These are phyloP conservation scores for Melocanna baccifera DNA, from an alignment of 176 grass and related monocot species.

Conservation along the genomic window DNA sequence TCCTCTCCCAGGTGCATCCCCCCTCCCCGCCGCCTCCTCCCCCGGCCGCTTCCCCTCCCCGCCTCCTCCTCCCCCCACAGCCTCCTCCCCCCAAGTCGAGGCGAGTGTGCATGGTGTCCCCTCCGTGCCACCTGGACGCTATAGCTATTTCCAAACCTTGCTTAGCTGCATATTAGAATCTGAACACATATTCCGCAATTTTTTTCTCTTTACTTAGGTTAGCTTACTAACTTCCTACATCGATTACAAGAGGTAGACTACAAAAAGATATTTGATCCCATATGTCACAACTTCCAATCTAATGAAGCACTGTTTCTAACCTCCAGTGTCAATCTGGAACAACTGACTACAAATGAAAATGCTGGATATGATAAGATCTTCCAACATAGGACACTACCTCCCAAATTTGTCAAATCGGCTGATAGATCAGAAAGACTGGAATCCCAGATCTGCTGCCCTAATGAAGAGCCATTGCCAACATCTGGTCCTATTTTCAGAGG, in stretches of 20 bases:
- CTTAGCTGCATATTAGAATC: background rate
- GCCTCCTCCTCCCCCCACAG: too few species aligned
- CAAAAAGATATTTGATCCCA: background rate
- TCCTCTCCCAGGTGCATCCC: too few species aligned
- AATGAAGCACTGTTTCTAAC: background rate
- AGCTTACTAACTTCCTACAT: background rate
- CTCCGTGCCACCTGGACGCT: too few species aligned
- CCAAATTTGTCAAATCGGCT: conserved; percentile 76
- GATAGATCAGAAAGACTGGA: conserved; percentile 82
- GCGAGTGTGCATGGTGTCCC: too few species aligned
- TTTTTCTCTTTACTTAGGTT: background rate
- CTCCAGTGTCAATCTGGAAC: background rate
- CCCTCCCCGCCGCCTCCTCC: too few species aligned
- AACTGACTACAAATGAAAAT: background rate
- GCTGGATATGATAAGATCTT: background rate
- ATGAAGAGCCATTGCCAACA: conserved; percentile 53
- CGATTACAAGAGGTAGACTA: background rate
- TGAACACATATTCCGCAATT: background rate
- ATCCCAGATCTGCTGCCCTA: conserved; percentile 70
- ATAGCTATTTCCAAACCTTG: conserved; percentile 1
- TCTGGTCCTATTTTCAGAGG: conserved; percentile 56
- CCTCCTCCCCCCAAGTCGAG: too few species aligned
- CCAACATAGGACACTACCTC: conserved; percentile 49
- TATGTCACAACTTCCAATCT: background rate
- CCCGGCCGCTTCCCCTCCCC: too few species aligned